Base-by-base conservation (phyloP, 495 filamentous ascomycete species). In the Thermothielavioides terrestris region DNA sequence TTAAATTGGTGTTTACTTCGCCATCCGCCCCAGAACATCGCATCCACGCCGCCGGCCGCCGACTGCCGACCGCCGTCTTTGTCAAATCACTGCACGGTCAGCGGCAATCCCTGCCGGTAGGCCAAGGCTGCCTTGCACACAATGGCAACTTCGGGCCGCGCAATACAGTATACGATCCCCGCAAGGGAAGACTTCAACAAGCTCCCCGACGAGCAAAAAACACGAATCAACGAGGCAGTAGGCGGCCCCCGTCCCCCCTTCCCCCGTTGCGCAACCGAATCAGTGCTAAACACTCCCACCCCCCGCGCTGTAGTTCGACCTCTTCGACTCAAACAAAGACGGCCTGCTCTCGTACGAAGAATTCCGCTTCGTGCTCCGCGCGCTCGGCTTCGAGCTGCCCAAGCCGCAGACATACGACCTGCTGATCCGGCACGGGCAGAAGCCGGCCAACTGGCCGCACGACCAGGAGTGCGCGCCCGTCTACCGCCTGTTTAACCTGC, bases 241-340 rank as follows among this genome's bases (percentile, higher is more conserved):
- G 4, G 56, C n/a, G 11, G 17, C 11, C 25, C 36, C n/a, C 21
- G 11, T 34, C 23, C 6, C 41, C 32, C 34, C 31, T 4, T 12
- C 32, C 20, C 44, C 15, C 52, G 8, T 30, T 22, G 8, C 22
- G 10, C 23, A 35, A 9, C 32, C n/a, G n/a, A n/a, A n/a, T n/a
- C n/a, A n/a, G 10, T 22, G 20, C 42, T 20, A 7, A 17, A 61
- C 40, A 42, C 34, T 31, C 25, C 35, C 27, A 2, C n/a, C 23
- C 17, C 44, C 39, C 23, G 44, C 23, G 52, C 11, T 36, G 46
- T 51, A 96, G 90, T 96, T 97, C 71, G 82, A 80, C 46, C 85
- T 97, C 64, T 97, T 97, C 74, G 91, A 97, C 68, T 85, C 95
- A 50, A 92, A 97, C 77, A 90, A 91, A 70, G 90, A 97, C 73